Percentiles rank a stretch among this genome's conserved stretches.
Evolutionary conservation across 495 filamentous ascomycete genomes (phyloP).

Genomic region (Sordaria brevicollis): DNA sequence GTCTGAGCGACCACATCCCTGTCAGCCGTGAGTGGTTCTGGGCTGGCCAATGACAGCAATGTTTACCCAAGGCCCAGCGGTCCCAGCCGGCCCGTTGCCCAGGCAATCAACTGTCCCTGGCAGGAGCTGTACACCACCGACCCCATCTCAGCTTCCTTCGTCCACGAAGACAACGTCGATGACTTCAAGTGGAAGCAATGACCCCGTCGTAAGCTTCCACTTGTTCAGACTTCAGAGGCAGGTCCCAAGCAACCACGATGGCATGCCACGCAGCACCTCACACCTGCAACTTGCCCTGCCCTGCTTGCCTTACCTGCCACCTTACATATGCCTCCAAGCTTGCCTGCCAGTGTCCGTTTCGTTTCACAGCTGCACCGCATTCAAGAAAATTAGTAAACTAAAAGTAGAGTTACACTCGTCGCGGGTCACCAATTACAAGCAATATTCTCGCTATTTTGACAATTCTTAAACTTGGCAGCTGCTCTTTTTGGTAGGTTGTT

Average conservation of each 20-base stretch:
- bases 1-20: background rate
- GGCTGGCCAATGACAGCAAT: slow-evolving; percentile 4
- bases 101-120: background rate
- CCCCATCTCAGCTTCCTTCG: background rate
- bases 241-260: background rate
- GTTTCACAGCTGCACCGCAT: background rate
- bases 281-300: background rate
- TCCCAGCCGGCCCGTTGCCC: slow-evolving; percentile 5
- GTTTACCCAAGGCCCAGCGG: slow-evolving; percentile 15
- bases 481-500: background rate
- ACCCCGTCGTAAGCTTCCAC: no score
- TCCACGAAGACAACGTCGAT: background rate
- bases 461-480: background rate
- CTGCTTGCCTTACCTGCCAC: background rate
- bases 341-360: background rate
- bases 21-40: background rate
- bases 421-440: background rate
- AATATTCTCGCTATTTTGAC: background rate
- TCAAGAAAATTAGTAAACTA: background rate
- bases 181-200: background rate
- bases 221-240: no score
- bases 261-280: background rate
- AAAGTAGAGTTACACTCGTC: background rate
- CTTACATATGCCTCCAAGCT: background rate
- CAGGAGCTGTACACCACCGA: no score